phyloP scores from a whole-genome alignment of 306 rosid species.

The Quercus agrifolia region DNA sequence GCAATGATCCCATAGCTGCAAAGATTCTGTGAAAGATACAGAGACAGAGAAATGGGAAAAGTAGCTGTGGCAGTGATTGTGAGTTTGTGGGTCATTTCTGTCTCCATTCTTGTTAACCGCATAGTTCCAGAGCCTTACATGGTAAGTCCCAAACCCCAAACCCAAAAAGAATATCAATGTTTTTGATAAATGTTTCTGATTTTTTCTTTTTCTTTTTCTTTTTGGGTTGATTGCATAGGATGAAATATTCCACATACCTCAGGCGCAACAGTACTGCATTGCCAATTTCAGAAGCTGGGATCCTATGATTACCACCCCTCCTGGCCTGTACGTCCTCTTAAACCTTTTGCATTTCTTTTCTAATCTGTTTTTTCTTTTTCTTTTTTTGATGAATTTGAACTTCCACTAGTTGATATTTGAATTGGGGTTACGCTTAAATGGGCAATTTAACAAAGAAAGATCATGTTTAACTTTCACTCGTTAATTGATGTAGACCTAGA shows the following conservation, averaged over 20 bases:
- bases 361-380: not conserved
- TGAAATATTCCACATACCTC: conserved; percentile 89
- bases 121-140: conserved; percentile 78
- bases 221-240: conserved; percentile 38
- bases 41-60: conserved; percentile 52
- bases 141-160: conserved; percentile 34
- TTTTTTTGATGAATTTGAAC: not conserved
- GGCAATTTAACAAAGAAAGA: not conserved
- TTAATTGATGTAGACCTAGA: too few species aligned
- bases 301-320: conserved; percentile 96
- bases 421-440: not conserved
- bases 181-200: not conserved
- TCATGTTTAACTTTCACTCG: too few species aligned
- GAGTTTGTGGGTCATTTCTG: conserved; percentile 74
- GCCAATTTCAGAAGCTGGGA: conserved; percentile 92
- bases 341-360: not conserved
- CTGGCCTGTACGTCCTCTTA: conserved; percentile 74
- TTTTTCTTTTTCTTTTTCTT: not conserved
- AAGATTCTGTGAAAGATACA: too few species aligned
- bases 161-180: too few species aligned
- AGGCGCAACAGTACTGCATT: conserved; percentile 71
- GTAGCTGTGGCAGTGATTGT: conserved; percentile 64
- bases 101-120: conserved; percentile 54
- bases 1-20: not conserved
- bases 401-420: not conserved